Evolutionary conservation across 306 rosid genomes (phyloP).

Genomic region (Cucurbita ficifolia): DNA sequence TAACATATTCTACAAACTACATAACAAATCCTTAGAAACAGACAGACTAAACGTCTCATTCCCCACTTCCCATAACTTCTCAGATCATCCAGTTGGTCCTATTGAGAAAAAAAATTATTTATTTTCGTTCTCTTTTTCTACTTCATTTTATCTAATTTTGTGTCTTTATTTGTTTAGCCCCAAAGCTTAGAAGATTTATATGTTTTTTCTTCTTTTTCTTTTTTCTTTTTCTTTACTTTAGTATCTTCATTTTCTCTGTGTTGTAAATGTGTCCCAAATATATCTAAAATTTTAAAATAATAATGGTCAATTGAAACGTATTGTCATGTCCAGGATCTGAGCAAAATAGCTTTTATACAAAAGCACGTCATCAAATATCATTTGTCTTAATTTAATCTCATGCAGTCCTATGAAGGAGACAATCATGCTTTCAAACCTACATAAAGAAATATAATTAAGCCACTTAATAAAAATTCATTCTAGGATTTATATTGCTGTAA

Average conservation of each 20-base stretch:
- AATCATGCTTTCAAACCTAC: neutral
- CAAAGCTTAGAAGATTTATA: neutral
- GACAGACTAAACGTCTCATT: neutral
- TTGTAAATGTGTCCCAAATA: neutral
- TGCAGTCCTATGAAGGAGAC: neutral
- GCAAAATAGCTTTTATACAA: neutral
- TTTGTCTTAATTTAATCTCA: neutral
- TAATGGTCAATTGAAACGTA: neutral
- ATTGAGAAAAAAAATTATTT: neutral
- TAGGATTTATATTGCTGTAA: neutral
- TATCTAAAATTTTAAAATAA: neutral
- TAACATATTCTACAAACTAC: neutral
- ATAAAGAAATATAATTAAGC: neutral
- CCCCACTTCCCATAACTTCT: neutral
- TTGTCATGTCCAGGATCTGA: neutral
- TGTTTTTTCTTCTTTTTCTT: neutral
- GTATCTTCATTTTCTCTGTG: neutral
- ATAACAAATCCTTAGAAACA: neutral
- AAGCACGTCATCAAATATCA: neutral
- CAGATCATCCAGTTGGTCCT: neutral
- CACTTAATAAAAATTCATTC: neutral
- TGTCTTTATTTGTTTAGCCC: neutral
- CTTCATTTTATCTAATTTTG: neutral
- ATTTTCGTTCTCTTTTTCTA: neutral
- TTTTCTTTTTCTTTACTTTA: neutral